Percentiles rank a stretch among this genome's conserved stretches.
These are phyloP conservation scores for Naganishia antarctica DNA, from an alignment of 768 basidiomycete species.

Conservation along the genomic window DNA sequence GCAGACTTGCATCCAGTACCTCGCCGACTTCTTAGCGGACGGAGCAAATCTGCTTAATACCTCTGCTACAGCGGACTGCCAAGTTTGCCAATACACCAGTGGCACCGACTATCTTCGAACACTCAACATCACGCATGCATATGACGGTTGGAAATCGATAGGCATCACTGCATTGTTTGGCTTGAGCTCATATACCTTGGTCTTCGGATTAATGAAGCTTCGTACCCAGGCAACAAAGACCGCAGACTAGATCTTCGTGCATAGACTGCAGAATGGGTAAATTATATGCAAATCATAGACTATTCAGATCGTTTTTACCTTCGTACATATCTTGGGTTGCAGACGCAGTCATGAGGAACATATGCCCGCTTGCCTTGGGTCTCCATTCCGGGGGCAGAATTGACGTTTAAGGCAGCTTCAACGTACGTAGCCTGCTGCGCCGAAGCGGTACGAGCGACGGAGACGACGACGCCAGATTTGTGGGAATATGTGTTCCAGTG, in stretches of 20 bases:
- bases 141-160: slow-evolving; percentile 33
- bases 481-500: too few species aligned
- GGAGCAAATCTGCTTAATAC: slow-evolving; percentile 29
- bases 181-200: slow-evolving; percentile 28
- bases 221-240: slow-evolving; percentile 42
- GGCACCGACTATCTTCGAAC: slow-evolving; percentile 43
- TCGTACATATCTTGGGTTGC: too few species aligned
- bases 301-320: too few species aligned
- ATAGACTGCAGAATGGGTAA: too few species aligned
- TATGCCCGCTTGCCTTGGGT: too few species aligned
- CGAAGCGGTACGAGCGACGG: too few species aligned
- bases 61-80: slow-evolving; percentile 32
- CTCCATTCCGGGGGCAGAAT: too few species aligned
- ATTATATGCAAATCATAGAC: too few species aligned
- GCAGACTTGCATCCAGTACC: slow-evolving; percentile 43
- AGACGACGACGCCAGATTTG: too few species aligned
- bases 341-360: too few species aligned
- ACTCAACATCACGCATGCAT: slow-evolving; percentile 33
- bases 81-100: slow-evolving; percentile 39
- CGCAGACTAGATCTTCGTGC: slow-evolving; percentile 37
- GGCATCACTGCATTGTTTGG: slow-evolving; percentile 32
- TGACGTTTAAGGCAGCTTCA: too few species aligned
- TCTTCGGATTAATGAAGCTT: slow-evolving; percentile 37
- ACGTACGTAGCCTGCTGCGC: too few species aligned
- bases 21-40: slow-evolving; percentile 35